Evolutionary conservation across 108 stramenopile species (phyloP).

Genomic region (Pseudonitzschia pungens): DNA sequence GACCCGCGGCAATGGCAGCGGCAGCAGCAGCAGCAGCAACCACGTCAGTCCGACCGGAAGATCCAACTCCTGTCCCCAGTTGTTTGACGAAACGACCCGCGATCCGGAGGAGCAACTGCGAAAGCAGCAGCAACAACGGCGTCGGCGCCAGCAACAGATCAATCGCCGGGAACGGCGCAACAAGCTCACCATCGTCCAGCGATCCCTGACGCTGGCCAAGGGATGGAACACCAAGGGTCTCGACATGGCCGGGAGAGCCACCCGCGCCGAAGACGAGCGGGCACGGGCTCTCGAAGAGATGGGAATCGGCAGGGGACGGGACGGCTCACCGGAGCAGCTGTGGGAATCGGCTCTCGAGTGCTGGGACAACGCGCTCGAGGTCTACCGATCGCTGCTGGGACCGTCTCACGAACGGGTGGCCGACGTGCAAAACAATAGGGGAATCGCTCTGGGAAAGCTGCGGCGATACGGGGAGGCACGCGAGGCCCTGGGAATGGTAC

Average conservation of each 20-base stretch:
- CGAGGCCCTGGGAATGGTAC: constrained; percentile 24
- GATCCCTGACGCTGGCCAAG: constrained; percentile 17
- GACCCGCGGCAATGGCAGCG: neutral
- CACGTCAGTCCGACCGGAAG: neutral
- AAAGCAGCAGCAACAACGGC: neutral
- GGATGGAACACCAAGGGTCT: constrained; percentile 40
- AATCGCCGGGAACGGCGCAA: constrained; percentile 1
- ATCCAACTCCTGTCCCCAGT: neutral
- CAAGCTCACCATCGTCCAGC: constrained; percentile 9
- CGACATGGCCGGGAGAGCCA: neutral
- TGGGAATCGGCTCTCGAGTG: constrained; percentile 27
- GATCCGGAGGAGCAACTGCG: neutral
- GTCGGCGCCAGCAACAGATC: neutral
- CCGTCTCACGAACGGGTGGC: constrained; percentile 37
- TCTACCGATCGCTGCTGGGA: constrained; percentile 31
- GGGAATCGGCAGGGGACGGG: neutral
- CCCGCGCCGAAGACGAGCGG: neutral
- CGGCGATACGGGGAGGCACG: constrained; percentile 26
- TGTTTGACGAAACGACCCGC: neutral
- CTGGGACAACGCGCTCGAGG: constrained; percentile 43
- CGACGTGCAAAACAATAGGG: constrained; percentile 50
- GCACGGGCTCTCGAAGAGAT: neutral
- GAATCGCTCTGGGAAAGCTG: constrained; percentile 46
- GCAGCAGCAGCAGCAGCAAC: neutral
- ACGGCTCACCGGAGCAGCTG: neutral